These are phyloP conservation scores for Starmerella vaccinii DNA, from an alignment of 805 yeast species.

Conservation along the genomic window DNA sequence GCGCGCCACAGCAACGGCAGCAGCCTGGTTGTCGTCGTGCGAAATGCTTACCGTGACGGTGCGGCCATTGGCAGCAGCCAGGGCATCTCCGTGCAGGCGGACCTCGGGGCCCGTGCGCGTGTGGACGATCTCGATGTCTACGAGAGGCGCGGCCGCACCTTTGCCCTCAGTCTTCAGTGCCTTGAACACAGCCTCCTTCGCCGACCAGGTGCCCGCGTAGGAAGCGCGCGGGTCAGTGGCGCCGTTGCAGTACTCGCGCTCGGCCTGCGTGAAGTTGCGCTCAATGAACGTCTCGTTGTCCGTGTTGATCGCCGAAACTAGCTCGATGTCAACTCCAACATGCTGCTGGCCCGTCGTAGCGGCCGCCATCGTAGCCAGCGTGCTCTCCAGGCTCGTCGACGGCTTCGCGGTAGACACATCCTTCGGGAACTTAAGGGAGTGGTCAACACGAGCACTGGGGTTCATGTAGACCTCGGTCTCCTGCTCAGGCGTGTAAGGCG, in stretches of 20 bases:
- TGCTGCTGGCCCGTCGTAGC: slow-evolving; percentile 47
- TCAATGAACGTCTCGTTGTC: slow-evolving; percentile 85
- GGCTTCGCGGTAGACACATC: slow-evolving; percentile 21
- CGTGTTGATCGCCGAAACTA: slow-evolving; percentile 66
- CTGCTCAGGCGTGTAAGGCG: slow-evolving; percentile 84
- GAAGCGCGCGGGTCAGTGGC: slow-evolving; percentile 80
- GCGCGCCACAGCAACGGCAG: slow-evolving; percentile 76
- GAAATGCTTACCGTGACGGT: slow-evolving; percentile 79
- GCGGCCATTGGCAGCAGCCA: slow-evolving; percentile 55
- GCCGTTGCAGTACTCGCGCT: slow-evolving; percentile 63
- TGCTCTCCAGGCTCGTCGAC: slow-evolving; percentile 29
- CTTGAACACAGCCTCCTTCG: slow-evolving; percentile 98
- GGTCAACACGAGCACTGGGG: slow-evolving; percentile 74
- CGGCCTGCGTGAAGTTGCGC: slow-evolving; percentile 79
- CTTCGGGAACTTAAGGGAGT: slow-evolving; percentile 16
- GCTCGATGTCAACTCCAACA: slow-evolving; percentile 96
- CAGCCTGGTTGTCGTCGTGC: slow-evolving; percentile 94
- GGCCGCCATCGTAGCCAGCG: slow-evolving; percentile 30
- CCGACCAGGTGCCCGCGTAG: slow-evolving; percentile 97
- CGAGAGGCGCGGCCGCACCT: slow-evolving; percentile 93
- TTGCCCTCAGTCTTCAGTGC: slow-evolving; percentile 76
- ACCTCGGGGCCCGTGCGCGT: slow-evolving; percentile 77
- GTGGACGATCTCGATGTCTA: slow-evolving; percentile 78
- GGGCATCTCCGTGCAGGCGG: slow-evolving; percentile 63
- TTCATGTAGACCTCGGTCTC: slow-evolving; percentile 89